These are phyloP conservation scores for Tylopilus orsonianus DNA, from an alignment of 1,284 basidiomycete genomes.

Conservation along the genomic window DNA sequence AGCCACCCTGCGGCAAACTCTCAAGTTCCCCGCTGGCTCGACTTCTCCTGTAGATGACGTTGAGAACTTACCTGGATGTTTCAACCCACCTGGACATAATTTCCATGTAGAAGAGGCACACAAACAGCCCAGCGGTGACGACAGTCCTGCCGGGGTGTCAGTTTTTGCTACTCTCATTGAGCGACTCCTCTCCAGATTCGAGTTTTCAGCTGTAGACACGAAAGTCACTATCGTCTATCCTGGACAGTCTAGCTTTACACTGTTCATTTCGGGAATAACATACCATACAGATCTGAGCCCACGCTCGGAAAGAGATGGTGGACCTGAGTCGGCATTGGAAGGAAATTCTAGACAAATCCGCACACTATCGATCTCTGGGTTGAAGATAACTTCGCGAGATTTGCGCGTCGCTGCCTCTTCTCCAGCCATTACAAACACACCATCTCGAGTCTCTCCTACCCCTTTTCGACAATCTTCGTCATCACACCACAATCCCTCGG, in stretches of 20 bases:
- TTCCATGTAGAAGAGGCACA: constrained; percentile 38
- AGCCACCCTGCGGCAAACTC: constrained; percentile 67
- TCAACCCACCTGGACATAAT: constrained; percentile 51
- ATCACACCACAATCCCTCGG: constrained; percentile 34
- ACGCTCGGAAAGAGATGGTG: constrained; percentile 11
- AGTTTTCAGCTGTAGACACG: constrained; percentile 72
- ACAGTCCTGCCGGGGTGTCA: constrained; percentile 73
- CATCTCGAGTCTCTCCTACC: constrained; percentile 23
- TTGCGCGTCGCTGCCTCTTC: constrained; percentile 33
- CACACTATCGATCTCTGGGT: constrained; percentile 50
- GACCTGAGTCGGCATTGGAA: constrained; percentile 31
- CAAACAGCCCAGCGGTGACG: constrained; percentile 38
- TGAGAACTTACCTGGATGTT: constrained; percentile 60
- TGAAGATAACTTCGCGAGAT: constrained; percentile 46
- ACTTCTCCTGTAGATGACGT: constrained; percentile 36
- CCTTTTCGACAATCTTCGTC: constrained; percentile 21
- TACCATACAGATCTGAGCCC: constrained; percentile 45
- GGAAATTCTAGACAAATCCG: constrained; percentile 32
- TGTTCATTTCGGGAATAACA: constrained; percentile 55
- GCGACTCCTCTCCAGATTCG: constrained; percentile 77
- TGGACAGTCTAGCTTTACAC: constrained; percentile 57
- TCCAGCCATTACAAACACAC: constrained; percentile 18
- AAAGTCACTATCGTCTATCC: constrained; percentile 67
- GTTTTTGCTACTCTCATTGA: constrained; percentile 85
- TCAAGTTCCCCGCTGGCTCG: constrained; percentile 45